Conservation (phyloP, 345 rosid species). For the Mercurialis annua region DNA sequence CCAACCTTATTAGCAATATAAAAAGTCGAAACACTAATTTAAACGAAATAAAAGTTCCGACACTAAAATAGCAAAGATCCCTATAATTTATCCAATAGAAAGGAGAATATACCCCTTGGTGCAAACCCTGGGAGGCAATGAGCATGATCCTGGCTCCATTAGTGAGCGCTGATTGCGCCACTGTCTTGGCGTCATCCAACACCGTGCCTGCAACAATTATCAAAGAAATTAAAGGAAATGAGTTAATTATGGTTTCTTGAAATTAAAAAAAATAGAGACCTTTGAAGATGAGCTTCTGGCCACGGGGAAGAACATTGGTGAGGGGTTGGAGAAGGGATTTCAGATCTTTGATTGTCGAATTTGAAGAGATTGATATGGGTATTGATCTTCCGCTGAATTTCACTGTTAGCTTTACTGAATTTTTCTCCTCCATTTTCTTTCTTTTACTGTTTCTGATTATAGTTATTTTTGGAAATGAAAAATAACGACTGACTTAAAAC, state of each 20-base stretch:
- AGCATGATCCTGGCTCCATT: constrained; percentile 89
- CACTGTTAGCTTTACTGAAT: constrained; percentile 43
- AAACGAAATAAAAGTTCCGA: too few species aligned
- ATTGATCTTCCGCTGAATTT: constrained; percentile 70
- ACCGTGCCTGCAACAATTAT: constrained; percentile 51
- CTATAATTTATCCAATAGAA: not conserved
- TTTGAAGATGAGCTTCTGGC: constrained; percentile 87
- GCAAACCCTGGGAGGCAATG: constrained; percentile 84
- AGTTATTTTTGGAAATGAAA: too few species aligned
- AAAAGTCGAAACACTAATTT: too few species aligned
- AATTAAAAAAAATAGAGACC: constrained; percentile 31
- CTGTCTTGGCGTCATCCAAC: constrained; percentile 58
- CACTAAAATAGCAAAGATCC: not conserved
- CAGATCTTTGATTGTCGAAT: constrained; percentile 50
- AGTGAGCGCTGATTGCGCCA: constrained; percentile 53
- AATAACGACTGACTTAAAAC: too few species aligned
- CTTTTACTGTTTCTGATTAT: too few species aligned
- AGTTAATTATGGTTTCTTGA: not conserved
- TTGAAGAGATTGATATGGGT: constrained; percentile 46
- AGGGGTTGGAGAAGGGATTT: constrained; percentile 73
- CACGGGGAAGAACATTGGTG: constrained; percentile 93
- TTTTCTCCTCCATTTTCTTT: constrained; percentile 4
- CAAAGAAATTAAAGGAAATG: not conserved
- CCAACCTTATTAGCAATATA: too few species aligned
- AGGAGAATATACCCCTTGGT: constrained; percentile 70